phyloP scores from a whole-genome alignment of 2,329 filamentous ascomycete genomes.

The Pseudogymnoascus sp. region DNA sequence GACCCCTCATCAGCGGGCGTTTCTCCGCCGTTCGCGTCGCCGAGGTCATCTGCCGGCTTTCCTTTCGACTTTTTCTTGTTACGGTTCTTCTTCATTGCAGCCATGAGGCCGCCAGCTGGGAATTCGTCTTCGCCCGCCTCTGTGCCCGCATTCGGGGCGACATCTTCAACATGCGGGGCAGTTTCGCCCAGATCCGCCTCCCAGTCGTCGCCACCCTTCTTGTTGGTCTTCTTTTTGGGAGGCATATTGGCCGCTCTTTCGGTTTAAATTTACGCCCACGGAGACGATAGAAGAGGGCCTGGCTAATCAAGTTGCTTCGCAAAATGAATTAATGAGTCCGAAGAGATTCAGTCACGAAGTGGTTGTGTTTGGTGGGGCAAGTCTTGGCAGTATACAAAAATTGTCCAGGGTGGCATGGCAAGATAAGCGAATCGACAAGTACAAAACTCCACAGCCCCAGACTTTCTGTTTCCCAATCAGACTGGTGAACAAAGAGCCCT shows the following conservation, averaged over 20 bases:
- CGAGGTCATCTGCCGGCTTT: slow-evolving; percentile 61
- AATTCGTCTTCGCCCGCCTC: slow-evolving; percentile 34
- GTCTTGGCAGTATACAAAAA: not conserved
- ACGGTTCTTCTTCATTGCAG: slow-evolving; percentile 72
- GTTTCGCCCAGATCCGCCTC: slow-evolving; percentile 87
- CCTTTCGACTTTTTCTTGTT: slow-evolving; percentile 90
- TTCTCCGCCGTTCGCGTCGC: slow-evolving; percentile 53
- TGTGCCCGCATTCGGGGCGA: slow-evolving; percentile 33
- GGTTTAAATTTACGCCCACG: not conserved
- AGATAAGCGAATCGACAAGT: slow-evolving; percentile 8
- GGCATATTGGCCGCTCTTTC: slow-evolving; percentile 53
- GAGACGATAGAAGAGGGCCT: not conserved
- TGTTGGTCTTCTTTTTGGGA: slow-evolving; percentile 92
- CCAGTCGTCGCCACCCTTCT: slow-evolving; percentile 84
- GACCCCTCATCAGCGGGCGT: slow-evolving; percentile 37
- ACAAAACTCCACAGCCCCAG: not conserved
- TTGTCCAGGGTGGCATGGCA: slow-evolving; percentile 6
- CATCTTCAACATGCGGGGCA: slow-evolving; percentile 39
- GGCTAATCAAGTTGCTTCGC: not conserved
- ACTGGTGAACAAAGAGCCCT: not conserved
- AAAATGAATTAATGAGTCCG: not conserved
- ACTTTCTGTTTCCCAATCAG: not conserved
- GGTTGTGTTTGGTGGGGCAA: slow-evolving; percentile 8
- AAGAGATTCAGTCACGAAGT: slow-evolving; percentile 1
- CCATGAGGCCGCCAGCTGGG: slow-evolving; percentile 59